A percentile compares a stretch with the other conserved stretches of the same genome.
phyloP scores from a whole-genome alignment of 805 yeast genomes.

The Myxozyma nipponensis region DNA sequence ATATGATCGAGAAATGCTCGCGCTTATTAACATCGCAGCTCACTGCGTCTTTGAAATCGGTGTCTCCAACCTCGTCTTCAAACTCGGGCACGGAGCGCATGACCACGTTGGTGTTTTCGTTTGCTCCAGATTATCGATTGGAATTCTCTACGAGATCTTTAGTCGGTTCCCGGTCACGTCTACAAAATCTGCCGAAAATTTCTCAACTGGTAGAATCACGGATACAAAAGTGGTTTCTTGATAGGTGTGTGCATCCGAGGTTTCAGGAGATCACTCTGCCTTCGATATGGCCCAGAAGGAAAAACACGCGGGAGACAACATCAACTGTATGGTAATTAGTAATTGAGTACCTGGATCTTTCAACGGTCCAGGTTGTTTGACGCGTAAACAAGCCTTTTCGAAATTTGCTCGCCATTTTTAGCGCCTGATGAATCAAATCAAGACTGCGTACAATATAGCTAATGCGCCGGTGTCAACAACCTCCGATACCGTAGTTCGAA shows the following conservation, averaged over 20 bases:
- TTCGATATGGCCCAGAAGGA: constrained; percentile 60
- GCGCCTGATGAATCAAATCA: no score
- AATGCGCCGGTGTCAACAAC: no score
- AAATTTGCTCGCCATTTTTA: not conserved
- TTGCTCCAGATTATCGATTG: constrained; percentile 83
- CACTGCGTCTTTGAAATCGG: constrained; percentile 56
- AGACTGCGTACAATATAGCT: no score
- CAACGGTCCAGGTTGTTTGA: no score
- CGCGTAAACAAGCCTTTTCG: no score
- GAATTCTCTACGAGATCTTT: constrained; percentile 86
- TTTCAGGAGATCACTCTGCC: constrained; percentile 83
- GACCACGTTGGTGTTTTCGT: constrained; percentile 81
- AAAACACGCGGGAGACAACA: constrained; percentile 30
- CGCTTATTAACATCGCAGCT: constrained; percentile 34
- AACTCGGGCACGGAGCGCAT: constrained; percentile 11
- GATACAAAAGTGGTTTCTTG: constrained; percentile 83
- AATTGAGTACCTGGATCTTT: not conserved
- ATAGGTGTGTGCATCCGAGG: constrained; percentile 89
- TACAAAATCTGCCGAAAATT: constrained; percentile 90
- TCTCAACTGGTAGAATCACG: constrained; percentile 78
- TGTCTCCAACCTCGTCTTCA: constrained; percentile 12
- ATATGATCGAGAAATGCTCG: no score
- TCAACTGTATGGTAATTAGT: not conserved
- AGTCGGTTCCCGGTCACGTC: constrained; percentile 87
- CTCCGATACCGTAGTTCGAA: no score